Evolutionary conservation across 768 basidiomycete species (phyloP).

Genomic region (Suillus lakei): DNA sequence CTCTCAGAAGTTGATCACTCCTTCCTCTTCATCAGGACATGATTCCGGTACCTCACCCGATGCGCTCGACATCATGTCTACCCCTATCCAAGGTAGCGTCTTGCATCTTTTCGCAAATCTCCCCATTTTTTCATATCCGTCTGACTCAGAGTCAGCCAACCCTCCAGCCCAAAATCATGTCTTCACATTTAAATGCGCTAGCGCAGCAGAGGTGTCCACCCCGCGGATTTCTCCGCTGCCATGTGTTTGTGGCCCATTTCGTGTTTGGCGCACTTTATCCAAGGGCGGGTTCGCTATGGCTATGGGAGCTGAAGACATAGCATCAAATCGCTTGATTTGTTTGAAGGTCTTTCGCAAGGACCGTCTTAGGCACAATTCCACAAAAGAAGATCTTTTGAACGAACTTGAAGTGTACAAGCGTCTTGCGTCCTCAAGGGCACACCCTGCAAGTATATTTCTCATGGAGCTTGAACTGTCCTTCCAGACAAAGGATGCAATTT

Average conservation of each 20-base stretch:
- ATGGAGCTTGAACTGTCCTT: slow-evolving; percentile 45
- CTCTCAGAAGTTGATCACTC: slow-evolving; percentile 11
- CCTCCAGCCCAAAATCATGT: neutral
- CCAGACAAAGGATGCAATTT: slow-evolving; percentile 32
- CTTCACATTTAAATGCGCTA: neutral
- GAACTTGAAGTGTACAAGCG: slow-evolving; percentile 44
- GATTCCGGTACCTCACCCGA: neutral
- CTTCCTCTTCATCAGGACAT: neutral
- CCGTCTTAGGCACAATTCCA: slow-evolving; percentile 13
- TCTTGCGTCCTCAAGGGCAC: slow-evolving; percentile 28
- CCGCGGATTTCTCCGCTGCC: too few species aligned
- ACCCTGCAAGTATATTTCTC: slow-evolving; percentile 38
- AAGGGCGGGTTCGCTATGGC: slow-evolving; percentile 25
- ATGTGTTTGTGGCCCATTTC: slow-evolving; percentile 27
- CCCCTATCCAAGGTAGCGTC: neutral
- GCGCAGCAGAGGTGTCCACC: neutral
- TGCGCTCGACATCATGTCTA: neutral
- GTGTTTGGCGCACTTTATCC: slow-evolving; percentile 21
- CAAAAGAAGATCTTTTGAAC: slow-evolving; percentile 24
- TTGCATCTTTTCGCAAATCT: neutral
- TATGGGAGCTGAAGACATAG: slow-evolving; percentile 28
- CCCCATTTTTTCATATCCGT: neutral
- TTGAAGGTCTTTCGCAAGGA: slow-evolving; percentile 40
- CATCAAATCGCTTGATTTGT: slow-evolving; percentile 40
- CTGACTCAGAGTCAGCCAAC: neutral